A percentile compares a stretch with the other conserved stretches of the same genome.
Evolutionary conservation across 306 rosid genomes (phyloP).

Genomic region (Pachyrhizus erosus): DNA sequence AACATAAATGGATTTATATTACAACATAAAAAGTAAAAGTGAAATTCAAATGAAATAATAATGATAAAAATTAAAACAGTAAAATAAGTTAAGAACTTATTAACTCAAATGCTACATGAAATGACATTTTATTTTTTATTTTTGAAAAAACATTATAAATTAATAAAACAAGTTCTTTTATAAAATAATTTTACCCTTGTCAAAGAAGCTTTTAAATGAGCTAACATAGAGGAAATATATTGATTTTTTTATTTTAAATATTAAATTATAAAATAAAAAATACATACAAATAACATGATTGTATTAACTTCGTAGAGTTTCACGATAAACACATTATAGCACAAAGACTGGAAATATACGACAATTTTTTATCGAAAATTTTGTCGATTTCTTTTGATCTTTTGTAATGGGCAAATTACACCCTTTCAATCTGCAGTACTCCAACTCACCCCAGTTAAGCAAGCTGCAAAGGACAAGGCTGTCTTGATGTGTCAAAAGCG

Average conservation of each 20-base stretch:
- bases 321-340: neutral
- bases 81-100: too few species aligned
- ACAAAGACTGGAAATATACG: constrained; percentile 9
- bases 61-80: too few species aligned
- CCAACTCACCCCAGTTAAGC: neutral
- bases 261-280: neutral
- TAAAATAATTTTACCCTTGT: too few species aligned
- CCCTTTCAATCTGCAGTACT: neutral
- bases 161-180: too few species aligned
- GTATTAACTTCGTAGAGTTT: neutral
- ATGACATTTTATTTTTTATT: too few species aligned
- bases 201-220: too few species aligned
- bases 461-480: constrained; percentile 30
- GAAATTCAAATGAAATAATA: neutral
- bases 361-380: constrained; percentile 15
- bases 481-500: neutral
- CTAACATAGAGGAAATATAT: neutral
- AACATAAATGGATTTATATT: neutral
- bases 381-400: constrained; percentile 35
- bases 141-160: too few species aligned
- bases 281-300: neutral
- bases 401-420: constrained; percentile 15
- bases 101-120: neutral
- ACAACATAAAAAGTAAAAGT: too few species aligned
- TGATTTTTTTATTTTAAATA: neutral